These are phyloP conservation scores for Astragalus membranaceus DNA, from an alignment of 306 rosid genomes.

Conservation along the genomic window DNA sequence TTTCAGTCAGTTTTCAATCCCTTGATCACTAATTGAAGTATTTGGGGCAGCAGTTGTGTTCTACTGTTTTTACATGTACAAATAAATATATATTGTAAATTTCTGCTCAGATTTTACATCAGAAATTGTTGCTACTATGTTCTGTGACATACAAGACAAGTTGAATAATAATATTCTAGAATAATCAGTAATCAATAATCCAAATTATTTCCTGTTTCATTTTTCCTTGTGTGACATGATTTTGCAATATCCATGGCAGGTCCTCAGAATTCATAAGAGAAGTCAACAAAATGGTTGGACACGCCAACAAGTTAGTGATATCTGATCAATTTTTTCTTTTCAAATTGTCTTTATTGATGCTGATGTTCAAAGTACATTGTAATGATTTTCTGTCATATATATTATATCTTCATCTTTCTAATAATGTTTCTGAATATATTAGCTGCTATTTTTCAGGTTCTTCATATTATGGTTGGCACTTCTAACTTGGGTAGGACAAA, in stretches of 20 bases:
- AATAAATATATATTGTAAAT: too few species aligned
- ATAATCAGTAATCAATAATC: background rate
- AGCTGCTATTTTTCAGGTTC: constrained; percentile 43
- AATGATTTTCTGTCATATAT: background rate
- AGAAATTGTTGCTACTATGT: background rate
- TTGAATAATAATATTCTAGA: background rate
- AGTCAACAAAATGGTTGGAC: constrained; percentile 49
- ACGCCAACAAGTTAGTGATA: constrained; percentile 54
- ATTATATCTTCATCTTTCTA: too few species aligned
- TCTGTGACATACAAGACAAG: background rate
- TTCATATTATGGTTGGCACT: constrained; percentile 57
- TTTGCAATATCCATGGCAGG: constrained; percentile 34
- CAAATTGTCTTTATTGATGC: background rate
- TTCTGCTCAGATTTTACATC: background rate
- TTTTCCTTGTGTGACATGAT: background rate
- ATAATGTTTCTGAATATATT: background rate
- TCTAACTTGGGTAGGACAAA: constrained; percentile 56
- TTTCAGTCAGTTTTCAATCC: background rate
- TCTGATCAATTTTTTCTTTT: background rate
- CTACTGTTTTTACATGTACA: background rate
- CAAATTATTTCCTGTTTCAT: background rate
- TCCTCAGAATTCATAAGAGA: constrained; percentile 51
- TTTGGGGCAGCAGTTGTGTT: background rate
- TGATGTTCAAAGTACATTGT: background rate
- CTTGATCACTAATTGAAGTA: background rate